Base-by-base conservation (phyloP, 2,329 filamentous ascomycete genomes). In the Aspergillus brasiliensis region DNA sequence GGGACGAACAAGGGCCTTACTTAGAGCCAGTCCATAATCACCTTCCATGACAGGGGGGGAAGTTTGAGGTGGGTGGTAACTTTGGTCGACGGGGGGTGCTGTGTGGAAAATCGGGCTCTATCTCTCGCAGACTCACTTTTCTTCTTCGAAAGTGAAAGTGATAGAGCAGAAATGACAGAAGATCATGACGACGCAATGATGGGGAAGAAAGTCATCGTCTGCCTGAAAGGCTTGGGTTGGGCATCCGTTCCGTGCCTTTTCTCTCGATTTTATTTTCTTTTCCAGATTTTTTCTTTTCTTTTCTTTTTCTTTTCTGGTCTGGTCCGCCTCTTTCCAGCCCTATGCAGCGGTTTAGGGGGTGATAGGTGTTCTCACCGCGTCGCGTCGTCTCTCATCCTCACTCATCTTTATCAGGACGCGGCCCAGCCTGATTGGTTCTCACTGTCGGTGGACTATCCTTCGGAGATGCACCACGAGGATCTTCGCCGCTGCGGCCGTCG, bases 171-270 rank as follows among this genome's bases (percentile, higher is more conserved):
- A 27, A 47, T 25, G 44, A 47, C 23, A 25, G 44, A 42, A 25
- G 37, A 54, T 38, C 51, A 54, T 54, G 51, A 54, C 51, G 51
- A 54, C 51, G 51, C 37, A n/a, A 54, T 54, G 51, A 54, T 40
- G 51, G 23, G n/a, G 23, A 42, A 53, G 37, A n/a, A n/a, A 19
- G 21, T 27, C 11, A 21, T 15, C 11, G 17, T 37, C 51, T 27
- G 51, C 37, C 51, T 27, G 21, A 54, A 54, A 19, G 8, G 37
- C 21, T 44, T 8, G 37, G 23, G 51, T 54, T 54, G 51, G 51
- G 51, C 51, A 54, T 54, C 51, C 15, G n/a, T 42, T 42, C 25
- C 23, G 15, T 47, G 23, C 8, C 23, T 19, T 25, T 54, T 40
- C 37, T 44, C 21, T 17, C 34, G 15, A 8, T 21, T 51, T 51